These are phyloP conservation scores for Tulasnella sp. DNA, from an alignment of 768 basidiomycete species.

Conservation along the genomic window DNA sequence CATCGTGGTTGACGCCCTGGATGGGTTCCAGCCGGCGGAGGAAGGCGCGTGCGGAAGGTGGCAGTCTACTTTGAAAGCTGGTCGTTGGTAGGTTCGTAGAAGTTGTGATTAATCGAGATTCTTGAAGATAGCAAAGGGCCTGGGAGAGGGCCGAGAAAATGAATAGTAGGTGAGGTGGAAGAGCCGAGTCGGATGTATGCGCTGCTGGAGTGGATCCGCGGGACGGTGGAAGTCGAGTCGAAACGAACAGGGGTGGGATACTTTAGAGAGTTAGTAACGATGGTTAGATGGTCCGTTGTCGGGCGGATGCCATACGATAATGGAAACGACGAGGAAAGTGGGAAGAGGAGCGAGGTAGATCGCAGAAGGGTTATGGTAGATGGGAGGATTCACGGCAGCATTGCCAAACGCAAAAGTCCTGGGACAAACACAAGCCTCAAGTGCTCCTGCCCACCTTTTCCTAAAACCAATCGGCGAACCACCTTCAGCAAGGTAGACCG, in stretches of 20 bases:
- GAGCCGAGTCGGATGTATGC: neutral
- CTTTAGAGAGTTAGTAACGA: neutral
- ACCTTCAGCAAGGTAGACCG: too few species aligned
- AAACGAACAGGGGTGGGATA: neutral
- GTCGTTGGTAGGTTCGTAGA: neutral
- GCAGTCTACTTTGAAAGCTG: conserved; percentile 9
- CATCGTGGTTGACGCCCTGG: neutral
- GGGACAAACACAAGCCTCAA: conserved; percentile 9
- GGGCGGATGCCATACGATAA: neutral
- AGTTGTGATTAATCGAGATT: neutral
- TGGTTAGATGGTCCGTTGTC: neutral
- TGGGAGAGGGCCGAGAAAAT: neutral
- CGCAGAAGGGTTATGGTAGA: conserved; percentile 3
- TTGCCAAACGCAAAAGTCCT: conserved; percentile 3
- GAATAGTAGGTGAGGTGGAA: neutral
- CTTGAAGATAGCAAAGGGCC: neutral
- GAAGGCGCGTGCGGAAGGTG: conserved; percentile 1
- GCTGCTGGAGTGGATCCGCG: neutral
- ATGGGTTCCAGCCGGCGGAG: neutral
- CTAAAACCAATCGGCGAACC: neutral
- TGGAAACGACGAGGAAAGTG: neutral
- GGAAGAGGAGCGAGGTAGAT: neutral
- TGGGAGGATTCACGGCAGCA: neutral
- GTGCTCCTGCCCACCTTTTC: neutral
- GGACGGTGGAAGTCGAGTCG: neutral